phyloP scores from a whole-genome alignment of 2,329 filamentous ascomycete genomes.

The Aspergillus vadensis region DNA sequence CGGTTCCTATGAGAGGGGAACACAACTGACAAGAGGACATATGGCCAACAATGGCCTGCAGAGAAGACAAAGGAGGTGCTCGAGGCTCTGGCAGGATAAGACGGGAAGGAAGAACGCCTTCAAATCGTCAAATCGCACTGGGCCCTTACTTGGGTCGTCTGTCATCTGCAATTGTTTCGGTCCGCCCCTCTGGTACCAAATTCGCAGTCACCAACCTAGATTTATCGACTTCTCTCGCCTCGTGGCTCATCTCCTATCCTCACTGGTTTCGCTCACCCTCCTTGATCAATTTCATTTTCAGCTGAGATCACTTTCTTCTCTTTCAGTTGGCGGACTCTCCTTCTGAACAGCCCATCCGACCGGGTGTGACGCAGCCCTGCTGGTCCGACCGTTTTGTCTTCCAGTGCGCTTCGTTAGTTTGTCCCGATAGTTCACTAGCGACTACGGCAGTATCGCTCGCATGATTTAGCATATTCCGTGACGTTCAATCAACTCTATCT shows the following conservation, averaged over 20 bases:
- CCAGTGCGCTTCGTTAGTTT: conserved; percentile 6
- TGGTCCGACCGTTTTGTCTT: conserved; percentile 14
- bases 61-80: background rate
- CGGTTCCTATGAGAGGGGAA: background rate
- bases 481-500: conserved; percentile 3
- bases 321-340: background rate
- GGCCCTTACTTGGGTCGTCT: background rate
- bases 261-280: background rate
- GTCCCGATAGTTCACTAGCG: conserved; percentile 7
- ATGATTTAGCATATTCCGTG: conserved; percentile 18
- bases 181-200: conserved; percentile 2
- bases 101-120: background rate
- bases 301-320: background rate
- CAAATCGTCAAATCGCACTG: background rate
- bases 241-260: background rate
- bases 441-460: conserved; percentile 16
- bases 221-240: background rate
- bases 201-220: background rate
- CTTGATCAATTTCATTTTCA: background rate
- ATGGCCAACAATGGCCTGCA: conserved; percentile 1
- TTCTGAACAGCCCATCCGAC: background rate
- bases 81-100: background rate
- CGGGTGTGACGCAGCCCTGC: conserved; percentile 8
- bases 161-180: background rate
- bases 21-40: background rate